A percentile compares a stretch with the other conserved stretches of the same genome.
These are phyloP conservation scores for Buxus sempervirens DNA, from an alignment of 164 flowering plant species.

Conservation along the genomic window DNA sequence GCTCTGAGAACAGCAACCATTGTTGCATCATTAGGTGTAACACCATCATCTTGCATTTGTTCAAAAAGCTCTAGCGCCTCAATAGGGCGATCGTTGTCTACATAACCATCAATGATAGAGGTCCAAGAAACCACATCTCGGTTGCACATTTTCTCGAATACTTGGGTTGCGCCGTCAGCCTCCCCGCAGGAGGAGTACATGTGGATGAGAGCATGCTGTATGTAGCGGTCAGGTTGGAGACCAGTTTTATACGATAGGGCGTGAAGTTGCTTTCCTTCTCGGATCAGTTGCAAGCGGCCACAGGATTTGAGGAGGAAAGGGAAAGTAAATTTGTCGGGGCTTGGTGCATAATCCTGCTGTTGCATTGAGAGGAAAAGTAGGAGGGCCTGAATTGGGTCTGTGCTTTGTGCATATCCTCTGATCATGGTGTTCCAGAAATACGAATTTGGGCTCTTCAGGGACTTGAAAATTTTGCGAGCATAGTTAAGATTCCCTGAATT, in stretches of 20 bases:
- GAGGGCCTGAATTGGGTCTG: neutral
- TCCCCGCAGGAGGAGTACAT: neutral
- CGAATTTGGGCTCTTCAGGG: neutral
- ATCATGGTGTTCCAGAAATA: neutral
- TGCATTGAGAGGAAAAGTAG: neutral
- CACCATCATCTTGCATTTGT: neutral
- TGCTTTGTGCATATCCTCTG: neutral
- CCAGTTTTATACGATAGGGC: neutral
- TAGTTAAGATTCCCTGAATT: neutral
- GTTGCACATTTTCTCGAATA: neutral
- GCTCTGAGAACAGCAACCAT: neutral
- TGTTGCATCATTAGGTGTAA: neutral
- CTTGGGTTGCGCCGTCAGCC: neutral
- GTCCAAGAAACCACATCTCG: constrained; percentile 8
- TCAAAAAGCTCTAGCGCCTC: neutral
- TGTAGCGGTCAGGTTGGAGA: neutral
- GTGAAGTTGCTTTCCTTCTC: neutral
- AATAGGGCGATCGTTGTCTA: neutral
- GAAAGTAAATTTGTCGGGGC: neutral
- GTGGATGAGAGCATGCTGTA: neutral
- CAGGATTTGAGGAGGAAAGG: neutral
- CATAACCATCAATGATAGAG: constrained; percentile 2
- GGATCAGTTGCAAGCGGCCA: neutral
- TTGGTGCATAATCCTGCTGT: neutral
- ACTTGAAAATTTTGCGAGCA: neutral